Percentiles rank a stretch among this genome's conserved stretches.
Evolutionary conservation across 2,329 filamentous ascomycete genomes (phyloP).

Genomic region (Macrophomina tecta): DNA sequence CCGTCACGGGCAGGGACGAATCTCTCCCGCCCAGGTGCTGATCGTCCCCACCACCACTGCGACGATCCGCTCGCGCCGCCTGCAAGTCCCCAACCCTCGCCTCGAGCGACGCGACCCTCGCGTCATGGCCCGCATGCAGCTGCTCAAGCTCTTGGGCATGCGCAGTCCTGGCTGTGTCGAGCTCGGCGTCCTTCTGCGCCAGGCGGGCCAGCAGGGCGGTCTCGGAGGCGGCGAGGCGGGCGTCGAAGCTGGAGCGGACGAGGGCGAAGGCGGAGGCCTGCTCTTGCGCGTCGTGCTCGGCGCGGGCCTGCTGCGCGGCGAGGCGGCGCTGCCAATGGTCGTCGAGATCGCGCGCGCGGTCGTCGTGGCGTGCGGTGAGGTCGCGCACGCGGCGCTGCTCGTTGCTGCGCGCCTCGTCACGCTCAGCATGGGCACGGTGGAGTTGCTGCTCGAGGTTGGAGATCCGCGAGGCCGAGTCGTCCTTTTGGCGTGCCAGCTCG

Average conservation of each 20-base stretch:
- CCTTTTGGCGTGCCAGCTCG: constrained; percentile 7
- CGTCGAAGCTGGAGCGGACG: constrained; percentile 23
- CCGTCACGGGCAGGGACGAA: background rate
- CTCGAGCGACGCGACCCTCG: constrained; percentile 13
- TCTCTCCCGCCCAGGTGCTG: too few species aligned
- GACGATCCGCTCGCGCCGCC: background rate
- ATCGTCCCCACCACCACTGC: background rate
- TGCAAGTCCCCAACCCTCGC: background rate
- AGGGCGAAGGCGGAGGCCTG: constrained; percentile 23
- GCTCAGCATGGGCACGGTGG: background rate
- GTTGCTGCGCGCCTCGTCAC: constrained; percentile 9
- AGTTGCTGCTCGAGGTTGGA: constrained; percentile 18
- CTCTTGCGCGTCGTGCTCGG: constrained; percentile 16
- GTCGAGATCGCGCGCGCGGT: constrained; percentile 10
- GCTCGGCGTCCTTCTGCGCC: constrained; percentile 23
- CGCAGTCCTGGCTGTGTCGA: background rate
- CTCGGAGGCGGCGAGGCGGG: constrained; percentile 16
- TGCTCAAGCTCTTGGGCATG: constrained; percentile 21
- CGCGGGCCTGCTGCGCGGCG: background rate
- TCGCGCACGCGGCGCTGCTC: constrained; percentile 20
- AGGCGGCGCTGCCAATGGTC: constrained; percentile 20
- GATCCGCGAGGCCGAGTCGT: constrained; percentile 3
- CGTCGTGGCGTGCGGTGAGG: constrained; percentile 11
- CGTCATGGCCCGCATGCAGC: constrained; percentile 18
- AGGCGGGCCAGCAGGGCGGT: constrained; percentile 14